These are phyloP conservation scores for Thalassiosira ordinaria DNA, from an alignment of 352 stramenopile species.

Conservation along the genomic window DNA sequence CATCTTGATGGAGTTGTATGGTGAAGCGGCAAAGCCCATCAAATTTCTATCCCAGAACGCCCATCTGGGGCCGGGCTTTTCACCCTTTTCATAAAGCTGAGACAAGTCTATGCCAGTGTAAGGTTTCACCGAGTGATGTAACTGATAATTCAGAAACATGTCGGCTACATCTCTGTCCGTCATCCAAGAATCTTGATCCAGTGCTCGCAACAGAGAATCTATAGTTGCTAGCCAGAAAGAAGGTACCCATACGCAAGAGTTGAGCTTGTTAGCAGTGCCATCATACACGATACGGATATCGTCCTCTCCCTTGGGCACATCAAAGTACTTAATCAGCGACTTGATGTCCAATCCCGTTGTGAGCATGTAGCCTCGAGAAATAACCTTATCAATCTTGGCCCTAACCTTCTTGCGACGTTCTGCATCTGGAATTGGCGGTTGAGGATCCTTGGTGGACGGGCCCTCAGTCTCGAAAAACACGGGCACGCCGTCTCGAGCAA, in stretches of 20 bases:
- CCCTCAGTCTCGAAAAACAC: conserved; percentile 32
- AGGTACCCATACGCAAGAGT: conserved; percentile 37
- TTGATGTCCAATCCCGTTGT: neutral
- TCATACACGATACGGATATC: conserved; percentile 61
- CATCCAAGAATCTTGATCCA: conserved; percentile 22
- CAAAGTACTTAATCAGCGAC: conserved; percentile 19
- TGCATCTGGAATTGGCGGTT: conserved; percentile 1
- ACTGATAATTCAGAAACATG: conserved; percentile 48
- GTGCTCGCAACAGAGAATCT: neutral
- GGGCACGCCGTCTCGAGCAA: conserved; percentile 43
- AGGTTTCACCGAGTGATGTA: neutral
- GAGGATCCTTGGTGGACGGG: neutral
- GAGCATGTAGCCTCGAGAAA: neutral
- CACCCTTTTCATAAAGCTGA: neutral
- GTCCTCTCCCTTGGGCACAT: conserved; percentile 37
- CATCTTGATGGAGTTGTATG: conserved; percentile 7
- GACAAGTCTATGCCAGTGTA: conserved; percentile 42
- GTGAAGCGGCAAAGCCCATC: conserved; percentile 44
- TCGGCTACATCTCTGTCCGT: conserved; percentile 39
- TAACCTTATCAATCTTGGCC: conserved; percentile 14
- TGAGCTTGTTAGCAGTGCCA: conserved; percentile 39
- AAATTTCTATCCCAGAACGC: conserved; percentile 38
- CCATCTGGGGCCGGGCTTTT: neutral
- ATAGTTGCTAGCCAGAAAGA: conserved; percentile 43
- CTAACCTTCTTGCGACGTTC: neutral